These are phyloP conservation scores for Acer negundo DNA, from an alignment of 345 rosid species.

Conservation along the genomic window DNA sequence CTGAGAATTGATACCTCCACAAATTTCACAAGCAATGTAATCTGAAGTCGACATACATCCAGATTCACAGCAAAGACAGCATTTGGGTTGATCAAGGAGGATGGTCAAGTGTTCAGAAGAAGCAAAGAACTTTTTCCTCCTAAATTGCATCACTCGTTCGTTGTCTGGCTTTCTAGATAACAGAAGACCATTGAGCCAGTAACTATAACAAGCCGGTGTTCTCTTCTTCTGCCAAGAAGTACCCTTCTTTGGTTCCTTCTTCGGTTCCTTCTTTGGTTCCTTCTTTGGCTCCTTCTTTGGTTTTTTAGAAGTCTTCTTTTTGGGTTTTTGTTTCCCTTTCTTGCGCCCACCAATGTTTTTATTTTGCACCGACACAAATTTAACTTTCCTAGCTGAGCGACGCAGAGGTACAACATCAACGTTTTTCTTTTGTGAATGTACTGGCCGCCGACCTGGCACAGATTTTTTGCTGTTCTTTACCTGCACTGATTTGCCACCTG, in stretches of 20 bases:
- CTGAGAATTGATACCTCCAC: slow-evolving; percentile 59
- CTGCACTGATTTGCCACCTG: slow-evolving; percentile 31
- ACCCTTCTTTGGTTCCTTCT: slow-evolving; percentile 35
- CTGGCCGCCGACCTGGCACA: slow-evolving; percentile 34
- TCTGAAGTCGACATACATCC: slow-evolving; percentile 43
- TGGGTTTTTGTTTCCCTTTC: slow-evolving; percentile 53
- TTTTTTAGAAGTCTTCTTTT: slow-evolving; percentile 45
- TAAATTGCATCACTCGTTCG: slow-evolving; percentile 62
- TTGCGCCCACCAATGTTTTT: slow-evolving; percentile 40
- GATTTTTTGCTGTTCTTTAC: slow-evolving; percentile 36
- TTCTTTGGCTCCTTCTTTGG: slow-evolving; percentile 35
- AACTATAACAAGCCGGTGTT: slow-evolving; percentile 52
- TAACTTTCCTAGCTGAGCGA: slow-evolving; percentile 74
- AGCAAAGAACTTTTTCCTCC: slow-evolving; percentile 39
- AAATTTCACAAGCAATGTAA: slow-evolving; percentile 76
- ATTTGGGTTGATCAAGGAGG: slow-evolving; percentile 53
- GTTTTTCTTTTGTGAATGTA: slow-evolving; percentile 47
- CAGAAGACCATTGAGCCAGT: slow-evolving; percentile 87
- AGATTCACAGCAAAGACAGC: slow-evolving; percentile 65
- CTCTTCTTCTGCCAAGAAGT: slow-evolving; percentile 58
- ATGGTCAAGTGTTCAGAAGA: slow-evolving; percentile 36
- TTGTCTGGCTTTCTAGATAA: slow-evolving; percentile 72
- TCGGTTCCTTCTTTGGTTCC: slow-evolving; percentile 36
- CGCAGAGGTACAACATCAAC: slow-evolving; percentile 69
- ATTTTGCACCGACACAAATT: slow-evolving; percentile 44